These are phyloP conservation scores for Apiospora sp. DNA, from an alignment of 2,329 filamentous ascomycete species.

Conservation along the genomic window DNA sequence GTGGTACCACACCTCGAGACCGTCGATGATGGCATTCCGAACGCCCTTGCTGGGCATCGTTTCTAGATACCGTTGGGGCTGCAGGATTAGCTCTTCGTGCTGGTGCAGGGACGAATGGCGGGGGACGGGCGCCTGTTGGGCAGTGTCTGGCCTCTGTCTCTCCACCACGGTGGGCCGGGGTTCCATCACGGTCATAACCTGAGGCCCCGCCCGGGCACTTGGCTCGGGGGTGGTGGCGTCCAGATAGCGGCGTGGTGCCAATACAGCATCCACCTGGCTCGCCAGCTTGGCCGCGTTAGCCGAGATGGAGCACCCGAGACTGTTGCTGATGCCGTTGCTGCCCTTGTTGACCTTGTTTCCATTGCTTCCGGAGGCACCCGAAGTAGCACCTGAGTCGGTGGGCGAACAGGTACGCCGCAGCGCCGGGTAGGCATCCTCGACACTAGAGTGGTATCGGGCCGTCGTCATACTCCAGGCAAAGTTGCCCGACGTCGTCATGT, in stretches of 20 bases:
- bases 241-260: neutral
- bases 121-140: no score
- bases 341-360: no score
- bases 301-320: neutral
- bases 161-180: no score
- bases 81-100: neutral
- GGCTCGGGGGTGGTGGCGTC: neutral
- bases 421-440: neutral
- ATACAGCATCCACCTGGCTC: neutral
- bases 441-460: neutral
- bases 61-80: slow-evolving; percentile 33
- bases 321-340: neutral
- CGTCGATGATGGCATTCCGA: slow-evolving; percentile 35
- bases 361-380: no score
- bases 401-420: no score
- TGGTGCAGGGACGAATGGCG: no score
- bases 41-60: slow-evolving; percentile 40
- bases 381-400: no score
- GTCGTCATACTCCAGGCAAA: neutral
- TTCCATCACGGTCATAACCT: no score
- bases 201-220: no score
- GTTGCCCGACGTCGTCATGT: neutral
- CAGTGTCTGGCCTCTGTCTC: no score
- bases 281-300: neutral
- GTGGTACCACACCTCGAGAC: slow-evolving; percentile 41